Evolutionary conservation across 2,329 filamentous ascomycete genomes (phyloP), one percentile per base, ranked within the genome.

Genomic region (Fonsecaea multimorphosa): DNA sequence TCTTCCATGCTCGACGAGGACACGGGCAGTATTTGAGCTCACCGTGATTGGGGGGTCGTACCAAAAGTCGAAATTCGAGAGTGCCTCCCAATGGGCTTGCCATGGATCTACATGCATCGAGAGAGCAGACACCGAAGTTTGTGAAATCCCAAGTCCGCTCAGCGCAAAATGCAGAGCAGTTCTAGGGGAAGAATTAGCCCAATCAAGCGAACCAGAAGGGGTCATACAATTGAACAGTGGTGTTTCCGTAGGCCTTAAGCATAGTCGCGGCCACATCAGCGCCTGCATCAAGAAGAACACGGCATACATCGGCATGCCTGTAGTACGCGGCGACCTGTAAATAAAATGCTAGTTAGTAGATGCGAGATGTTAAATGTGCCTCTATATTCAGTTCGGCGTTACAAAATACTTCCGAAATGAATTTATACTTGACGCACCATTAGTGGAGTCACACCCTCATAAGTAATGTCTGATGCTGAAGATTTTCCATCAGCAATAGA

Each of bases 201-300:
- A 52, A 27, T 27, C 22, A 27, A 52, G 14, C 9, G 29, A 19
- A 12, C 19, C 11, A 12, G 22, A 16, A 31, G 11, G 19, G 8
- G 49, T 7, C 29, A 52, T 52, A 52, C 49, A 52, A 1, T 52
- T 24, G 49, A n/a, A 52, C 8, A 5, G 49, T 27, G 1, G 16
- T 27, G 5, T 3, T 2, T 52, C 29, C 19, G 14, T 2, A 14
- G 6, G 2, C 3, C 49, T 29, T 2, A 22, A 51, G 46, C 5
- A 51, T 5, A 19, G 9, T 29, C 2, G 16, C 19, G 14, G 19
- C 5, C 24, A 22, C 14, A 14, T 51, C 49, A 6, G 49, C 49
- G 11, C 49, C 29, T 19, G 49, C 49, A 29, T 52, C 49, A 29
- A 52, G 49, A 52, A 52, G 49, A 29, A 31, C 24, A 52, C 49